Conservation (phyloP, 1,284 basidiomycete genomes). For the Cryptococcus sp. region DNA sequence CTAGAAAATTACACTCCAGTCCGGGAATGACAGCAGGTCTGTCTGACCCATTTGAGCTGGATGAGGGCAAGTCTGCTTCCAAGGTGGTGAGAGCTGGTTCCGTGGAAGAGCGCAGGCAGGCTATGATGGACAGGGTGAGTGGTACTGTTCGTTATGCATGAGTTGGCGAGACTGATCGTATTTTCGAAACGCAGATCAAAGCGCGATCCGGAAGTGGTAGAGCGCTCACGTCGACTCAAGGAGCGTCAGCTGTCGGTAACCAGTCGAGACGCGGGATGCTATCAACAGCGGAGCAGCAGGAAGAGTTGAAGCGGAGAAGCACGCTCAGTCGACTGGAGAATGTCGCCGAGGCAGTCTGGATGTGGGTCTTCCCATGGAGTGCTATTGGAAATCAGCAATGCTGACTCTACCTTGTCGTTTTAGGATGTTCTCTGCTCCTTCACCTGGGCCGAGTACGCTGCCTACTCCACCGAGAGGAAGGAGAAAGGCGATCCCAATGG, state of each 20-base stretch:
- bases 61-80: slow-evolving; percentile 15
- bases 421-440: slow-evolving; percentile 48
- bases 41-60: slow-evolving; percentile 43
- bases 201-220: slow-evolving; percentile 37
- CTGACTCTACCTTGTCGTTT: slow-evolving; percentile 3
- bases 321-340: slow-evolving; percentile 51
- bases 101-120: slow-evolving; percentile 44
- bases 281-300: slow-evolving; percentile 35
- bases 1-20: slow-evolving; percentile 17
- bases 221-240: slow-evolving; percentile 27
- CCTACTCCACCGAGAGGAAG: slow-evolving; percentile 36
- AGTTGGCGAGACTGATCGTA: background rate
- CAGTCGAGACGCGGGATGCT: slow-evolving; percentile 14
- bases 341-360: slow-evolving; percentile 54
- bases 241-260: slow-evolving; percentile 24
- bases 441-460: slow-evolving; percentile 27
- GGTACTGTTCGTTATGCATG: background rate
- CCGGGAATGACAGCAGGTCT: slow-evolving; percentile 28
- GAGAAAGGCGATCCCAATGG: slow-evolving; percentile 48
- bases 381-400: background rate
- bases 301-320: slow-evolving; percentile 50
- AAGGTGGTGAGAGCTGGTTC: slow-evolving; percentile 36
- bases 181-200: slow-evolving; percentile 34
- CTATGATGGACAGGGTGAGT: slow-evolving; percentile 48
- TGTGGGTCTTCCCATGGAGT: slow-evolving; percentile 35